Percentiles rank a stretch among this genome's conserved stretches.
These are phyloP conservation scores for Cryptosporidium canis DNA, from an alignment of 169 alveolate genomes.

Conservation along the genomic window DNA sequence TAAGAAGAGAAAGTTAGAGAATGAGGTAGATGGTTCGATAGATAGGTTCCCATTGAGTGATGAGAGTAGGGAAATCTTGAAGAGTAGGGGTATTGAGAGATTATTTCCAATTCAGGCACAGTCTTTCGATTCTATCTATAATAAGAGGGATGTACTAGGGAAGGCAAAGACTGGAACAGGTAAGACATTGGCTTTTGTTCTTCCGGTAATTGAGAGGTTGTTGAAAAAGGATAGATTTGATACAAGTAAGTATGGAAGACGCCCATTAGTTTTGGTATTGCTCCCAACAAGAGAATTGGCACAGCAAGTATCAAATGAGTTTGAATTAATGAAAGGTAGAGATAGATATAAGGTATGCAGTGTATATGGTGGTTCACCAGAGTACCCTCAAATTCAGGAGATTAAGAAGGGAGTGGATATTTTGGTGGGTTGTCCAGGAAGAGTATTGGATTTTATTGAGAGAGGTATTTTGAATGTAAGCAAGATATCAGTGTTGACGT, in stretches of 20 bases:
- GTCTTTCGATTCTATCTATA: conserved; percentile 83
- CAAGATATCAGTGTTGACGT: conserved; percentile 67
- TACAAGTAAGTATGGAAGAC: conserved; percentile 72
- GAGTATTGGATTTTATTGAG: conserved; percentile 86
- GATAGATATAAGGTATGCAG: conserved; percentile 80
- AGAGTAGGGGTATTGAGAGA: conserved; percentile 75
- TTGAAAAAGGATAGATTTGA: conserved; percentile 78
- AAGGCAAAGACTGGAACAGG: conserved; percentile 91
- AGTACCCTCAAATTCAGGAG: conserved; percentile 79
- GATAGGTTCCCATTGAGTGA: conserved; percentile 65
- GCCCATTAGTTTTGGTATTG: conserved; percentile 84
- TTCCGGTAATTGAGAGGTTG: conserved; percentile 86
- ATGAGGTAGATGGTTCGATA: conserved; percentile 58
- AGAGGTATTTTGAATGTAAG: conserved; percentile 82
- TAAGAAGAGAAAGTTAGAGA: conserved; percentile 65
- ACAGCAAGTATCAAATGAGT: conserved; percentile 91
- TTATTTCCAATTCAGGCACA: conserved; percentile 85
- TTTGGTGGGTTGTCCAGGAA: conserved; percentile 90
- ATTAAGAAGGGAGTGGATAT: conserved; percentile 86
- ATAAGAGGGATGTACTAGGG: conserved; percentile 85
- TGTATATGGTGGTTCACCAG: conserved; percentile 89
- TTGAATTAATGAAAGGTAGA: conserved; percentile 79
- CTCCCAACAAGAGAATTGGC: conserved; percentile 95
- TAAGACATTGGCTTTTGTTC: conserved; percentile 85
- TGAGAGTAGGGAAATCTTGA: conserved; percentile 74